These are phyloP conservation scores for Sugiyamaella novakii DNA, from an alignment of 1,139 yeast genomes.

Conservation along the genomic window DNA sequence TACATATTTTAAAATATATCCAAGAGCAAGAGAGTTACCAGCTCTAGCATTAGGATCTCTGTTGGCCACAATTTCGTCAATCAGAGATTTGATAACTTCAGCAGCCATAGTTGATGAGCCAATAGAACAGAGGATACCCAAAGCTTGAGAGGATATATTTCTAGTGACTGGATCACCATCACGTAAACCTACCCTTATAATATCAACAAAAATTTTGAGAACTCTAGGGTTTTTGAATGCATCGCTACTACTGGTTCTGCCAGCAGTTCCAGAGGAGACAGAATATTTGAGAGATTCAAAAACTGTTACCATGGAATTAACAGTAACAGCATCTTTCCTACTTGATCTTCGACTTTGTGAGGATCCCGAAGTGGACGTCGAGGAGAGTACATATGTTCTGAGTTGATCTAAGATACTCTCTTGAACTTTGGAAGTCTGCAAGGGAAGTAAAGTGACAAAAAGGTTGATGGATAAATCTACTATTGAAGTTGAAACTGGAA, in stretches of 20 bases:
- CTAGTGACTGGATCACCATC: constrained; percentile 40
- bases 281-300: constrained; percentile 53
- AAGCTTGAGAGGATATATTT: constrained; percentile 61
- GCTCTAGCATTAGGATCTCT: constrained; percentile 68
- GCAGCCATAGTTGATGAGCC: constrained; percentile 45
- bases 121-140: constrained; percentile 61
- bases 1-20: constrained; percentile 57
- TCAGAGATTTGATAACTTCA: constrained; percentile 55
- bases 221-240: constrained; percentile 39
- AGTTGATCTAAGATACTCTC: constrained; percentile 81
- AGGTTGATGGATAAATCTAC: constrained; percentile 79
- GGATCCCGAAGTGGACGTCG: constrained; percentile 20
- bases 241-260: constrained; percentile 20
- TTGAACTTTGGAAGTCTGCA: constrained; percentile 77
- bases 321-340: constrained; percentile 50
- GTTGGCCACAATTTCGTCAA: constrained; percentile 63
- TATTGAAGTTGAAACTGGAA: constrained; percentile 50
- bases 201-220: constrained; percentile 56
- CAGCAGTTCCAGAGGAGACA: constrained; percentile 17
- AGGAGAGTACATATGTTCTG: constrained; percentile 51
- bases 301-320: constrained; percentile 66
- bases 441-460: constrained; percentile 70
- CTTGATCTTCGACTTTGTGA: constrained; percentile 37
- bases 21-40: constrained; percentile 60
- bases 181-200: constrained; percentile 53